Base-by-base conservation (phyloP, 805 yeast genomes). In the Diddensiella santjacobensis region DNA sequence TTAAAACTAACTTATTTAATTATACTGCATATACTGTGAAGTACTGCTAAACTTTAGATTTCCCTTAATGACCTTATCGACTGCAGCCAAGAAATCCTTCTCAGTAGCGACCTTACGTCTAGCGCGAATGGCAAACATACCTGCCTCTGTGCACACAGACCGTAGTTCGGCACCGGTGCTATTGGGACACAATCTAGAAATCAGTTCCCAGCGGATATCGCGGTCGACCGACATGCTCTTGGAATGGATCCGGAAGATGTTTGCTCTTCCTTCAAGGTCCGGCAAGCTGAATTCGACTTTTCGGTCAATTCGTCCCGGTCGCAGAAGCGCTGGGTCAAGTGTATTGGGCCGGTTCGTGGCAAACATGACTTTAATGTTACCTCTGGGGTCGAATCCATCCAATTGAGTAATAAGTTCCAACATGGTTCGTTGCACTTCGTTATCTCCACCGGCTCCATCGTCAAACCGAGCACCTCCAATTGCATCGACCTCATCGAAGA, bases 391-490 rank as follows among this genome's bases (percentile, higher is more conserved):
- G 68, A 93, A 93, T 47, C 99, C 99, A 68, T 93, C 99, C 64
- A 93, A 76, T 68, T 93, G 99, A 38, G 98, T 89, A 64, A 93
- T 93, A 61, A 93, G 80, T 70, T 93, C 99, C 79, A 93, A 78
- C 99, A 93, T 93, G 40, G 99, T 93, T 74, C 99, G 81, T 72
- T 93, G 99, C 47, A 93, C 99, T 72, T 93, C 99, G 66, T 91
- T 93, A 69, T 93, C 99, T 64, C 98, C 98, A 59, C 97, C 98
- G 8, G 98, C 98, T 62, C 98, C 98, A 67, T 93, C 99, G 68
- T 93, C 99, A 66, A 93, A 93, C 68, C 99, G 83, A n/a, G 98
- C 98, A 37, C 99, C 99, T 58, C 99, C 99, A 67, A 93, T 88
- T 33, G 99, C 99, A 72, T 93, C 99, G 58, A 93, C 84, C 74